Evolutionary conservation across 2,329 filamentous ascomycete species (phyloP).

Genomic region (Bipolaris oryzae): DNA sequence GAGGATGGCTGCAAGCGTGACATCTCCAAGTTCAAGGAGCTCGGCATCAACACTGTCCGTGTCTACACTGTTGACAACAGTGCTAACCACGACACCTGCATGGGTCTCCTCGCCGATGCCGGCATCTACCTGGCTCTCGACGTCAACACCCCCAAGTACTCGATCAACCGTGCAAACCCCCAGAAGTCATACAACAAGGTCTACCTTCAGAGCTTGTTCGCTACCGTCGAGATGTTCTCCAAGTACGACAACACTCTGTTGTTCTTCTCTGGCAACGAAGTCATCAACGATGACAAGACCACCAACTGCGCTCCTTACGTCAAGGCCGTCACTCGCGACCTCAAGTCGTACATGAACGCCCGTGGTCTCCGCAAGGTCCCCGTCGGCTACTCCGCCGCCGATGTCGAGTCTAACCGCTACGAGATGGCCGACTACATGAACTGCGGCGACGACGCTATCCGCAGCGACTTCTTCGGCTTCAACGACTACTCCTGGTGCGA

Average conservation of each 20-base stretch:
- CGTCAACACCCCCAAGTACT: conserved; percentile 90
- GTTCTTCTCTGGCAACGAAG: conserved; percentile 81
- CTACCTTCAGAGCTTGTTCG: conserved; percentile 86
- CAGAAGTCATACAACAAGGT: conserved; percentile 80
- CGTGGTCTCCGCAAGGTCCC: conserved; percentile 71
- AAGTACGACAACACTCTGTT: conserved; percentile 86
- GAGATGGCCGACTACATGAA: conserved; percentile 93
- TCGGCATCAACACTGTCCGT: conserved; percentile 89
- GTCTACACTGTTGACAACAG: conserved; percentile 94
- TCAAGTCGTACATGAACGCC: conserved; percentile 80
- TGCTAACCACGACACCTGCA: conserved; percentile 80
- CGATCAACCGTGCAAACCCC: conserved; percentile 79
- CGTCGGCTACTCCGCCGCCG: conserved; percentile 82
- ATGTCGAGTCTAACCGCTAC: conserved; percentile 83
- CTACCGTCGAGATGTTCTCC: conserved; percentile 82
- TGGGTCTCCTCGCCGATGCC: conserved; percentile 77
- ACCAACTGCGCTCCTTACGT: conserved; percentile 71
- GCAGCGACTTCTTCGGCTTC: conserved; percentile 87
- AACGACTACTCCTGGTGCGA: conserved; percentile 91
- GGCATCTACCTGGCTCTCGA: conserved; percentile 93
- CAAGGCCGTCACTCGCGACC: conserved; percentile 75
- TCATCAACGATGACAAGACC: conserved; percentile 70
- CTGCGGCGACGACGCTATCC: conserved; percentile 82
- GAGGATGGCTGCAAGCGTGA: conserved; percentile 74
- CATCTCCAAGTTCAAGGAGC: conserved; percentile 78